Evolutionary conservation across 177 flowering plant species (phyloP).

Genomic region (Vitis hybrid): DNA sequence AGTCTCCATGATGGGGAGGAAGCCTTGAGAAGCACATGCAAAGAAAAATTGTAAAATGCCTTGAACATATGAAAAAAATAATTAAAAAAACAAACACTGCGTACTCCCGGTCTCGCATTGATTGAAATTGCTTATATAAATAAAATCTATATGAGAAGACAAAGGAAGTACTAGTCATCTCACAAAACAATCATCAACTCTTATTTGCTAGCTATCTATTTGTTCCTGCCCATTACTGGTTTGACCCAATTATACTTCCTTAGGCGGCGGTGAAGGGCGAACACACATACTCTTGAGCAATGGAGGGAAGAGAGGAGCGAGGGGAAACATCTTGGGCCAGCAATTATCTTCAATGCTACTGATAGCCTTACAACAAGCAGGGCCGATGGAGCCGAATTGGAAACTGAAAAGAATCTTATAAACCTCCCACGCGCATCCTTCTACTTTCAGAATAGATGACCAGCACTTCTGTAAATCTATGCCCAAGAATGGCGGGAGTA

Average conservation of each 20-base stretch:
- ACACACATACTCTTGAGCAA: background rate
- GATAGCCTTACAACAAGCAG: constrained; percentile 9
- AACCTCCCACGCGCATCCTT: background rate
- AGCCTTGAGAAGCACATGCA: too few species aligned
- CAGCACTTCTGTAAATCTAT: background rate
- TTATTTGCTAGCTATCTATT: too few species aligned
- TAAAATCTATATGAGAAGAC: too few species aligned
- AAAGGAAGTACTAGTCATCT: too few species aligned
- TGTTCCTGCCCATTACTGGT: too few species aligned
- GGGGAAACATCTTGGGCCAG: constrained; percentile 4
- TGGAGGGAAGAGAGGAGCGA: background rate
- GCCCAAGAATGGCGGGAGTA: background rate
- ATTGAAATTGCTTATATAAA: too few species aligned
- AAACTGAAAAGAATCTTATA: background rate
- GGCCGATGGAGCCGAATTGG: background rate
- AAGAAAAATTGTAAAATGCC: too few species aligned
- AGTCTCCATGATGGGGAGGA: too few species aligned
- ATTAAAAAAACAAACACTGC: too few species aligned
- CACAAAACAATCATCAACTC: too few species aligned
- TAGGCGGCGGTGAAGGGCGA: background rate
- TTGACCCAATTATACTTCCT: background rate
- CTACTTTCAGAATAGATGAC: background rate
- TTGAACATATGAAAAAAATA: too few species aligned
- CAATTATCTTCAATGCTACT: background rate
- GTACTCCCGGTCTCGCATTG: too few species aligned